Base-by-base conservation (phyloP, 352 stramenopile genomes). In the Blastocystis sp. region DNA sequence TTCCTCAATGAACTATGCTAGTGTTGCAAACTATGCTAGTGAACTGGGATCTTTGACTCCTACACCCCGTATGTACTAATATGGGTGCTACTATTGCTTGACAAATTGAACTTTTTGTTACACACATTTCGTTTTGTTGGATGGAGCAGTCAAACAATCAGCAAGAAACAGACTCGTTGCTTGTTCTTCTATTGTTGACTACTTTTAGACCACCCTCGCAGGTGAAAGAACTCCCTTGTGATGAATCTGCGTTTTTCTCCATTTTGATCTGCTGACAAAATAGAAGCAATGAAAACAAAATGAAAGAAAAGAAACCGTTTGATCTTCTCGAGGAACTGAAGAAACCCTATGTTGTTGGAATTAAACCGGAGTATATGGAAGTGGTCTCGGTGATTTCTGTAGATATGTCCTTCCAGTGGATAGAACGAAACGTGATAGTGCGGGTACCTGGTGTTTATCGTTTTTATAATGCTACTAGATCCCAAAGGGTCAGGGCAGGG, bases 311-410 rank as follows among this genome's bases (percentile, higher is more conserved):
- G 41, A 81, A 62, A n/a, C 70, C 43, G 2, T 63, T 65, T 39
- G 45, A 81, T 34, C 26, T 81, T 20, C 24, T 81, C 26, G 70
- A 81, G 37, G 50, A 81, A 20, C 24, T 81, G 37, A 63, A 81
- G 39, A 65, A 63, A n/a, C 70, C 70, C 24, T 88, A 88, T 26
- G 39, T 75, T 76, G 76, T 76, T 37, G 76, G 76, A 78, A 88
- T 88, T 56, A 88, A 88, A 39, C 76, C 76, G 37, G 53, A 88
- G 64, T 88, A 45, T 26, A 0, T 24, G 20, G 26, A n/a, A 76
- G 55, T 0, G 11, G 37, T 26, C 26, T 76, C 8, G 16, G 47
- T 30, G n/a, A 20, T 26, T n/a, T 16, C 13, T 24, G 4, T 78
- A 78, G 76, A 39, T 88, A 78, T 88, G 64, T 88, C 2, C 76